Conservation (phyloP, 129 eudicot genomes). For the Ambrosia trifida region DNA sequence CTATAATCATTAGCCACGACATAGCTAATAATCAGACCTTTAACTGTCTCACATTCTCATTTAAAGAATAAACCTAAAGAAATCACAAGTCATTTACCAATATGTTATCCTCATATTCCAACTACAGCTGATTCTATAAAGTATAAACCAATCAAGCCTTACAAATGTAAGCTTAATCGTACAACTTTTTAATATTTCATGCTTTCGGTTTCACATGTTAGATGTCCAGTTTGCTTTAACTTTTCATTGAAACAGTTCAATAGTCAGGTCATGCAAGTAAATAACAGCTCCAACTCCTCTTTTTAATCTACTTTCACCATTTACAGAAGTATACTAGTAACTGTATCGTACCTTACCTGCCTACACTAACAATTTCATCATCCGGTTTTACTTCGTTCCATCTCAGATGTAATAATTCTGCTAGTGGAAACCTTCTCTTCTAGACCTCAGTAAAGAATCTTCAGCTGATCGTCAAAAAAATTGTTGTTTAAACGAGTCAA, state of each 20-base stretch:
- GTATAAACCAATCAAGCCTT: too few relatives aligned
- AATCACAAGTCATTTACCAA: too few relatives aligned
- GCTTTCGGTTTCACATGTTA: not conserved
- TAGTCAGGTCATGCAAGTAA: conserved; percentile 8
- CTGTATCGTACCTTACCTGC: conserved; percentile 11
- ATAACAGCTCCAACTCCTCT: conserved; percentile 20
- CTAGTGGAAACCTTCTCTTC: conserved; percentile 55
- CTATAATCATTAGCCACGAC: too few relatives aligned
- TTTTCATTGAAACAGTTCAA: conserved; percentile 3
- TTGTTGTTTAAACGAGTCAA: not conserved
- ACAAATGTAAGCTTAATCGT: too few relatives aligned
- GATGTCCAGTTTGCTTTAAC: not conserved
- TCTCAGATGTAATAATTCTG: conserved; percentile 4
- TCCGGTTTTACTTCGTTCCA: conserved; percentile 9
- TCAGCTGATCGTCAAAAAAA: conserved; percentile 10
- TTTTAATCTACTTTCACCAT: conserved; percentile 26
- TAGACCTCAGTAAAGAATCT: conserved; percentile 55
- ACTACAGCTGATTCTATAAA: too few relatives aligned
- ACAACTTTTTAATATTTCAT: too few relatives aligned
- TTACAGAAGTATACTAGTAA: conserved; percentile 18
- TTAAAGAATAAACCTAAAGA: too few relatives aligned
- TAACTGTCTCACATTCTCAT: too few relatives aligned
- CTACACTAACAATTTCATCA: conserved; percentile 20
- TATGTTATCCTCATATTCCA: too few relatives aligned
- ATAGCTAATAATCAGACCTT: too few relatives aligned